Base-by-base conservation (phyloP, 2,329 filamentous ascomycete genomes). In the Penicillium sp. region DNA sequence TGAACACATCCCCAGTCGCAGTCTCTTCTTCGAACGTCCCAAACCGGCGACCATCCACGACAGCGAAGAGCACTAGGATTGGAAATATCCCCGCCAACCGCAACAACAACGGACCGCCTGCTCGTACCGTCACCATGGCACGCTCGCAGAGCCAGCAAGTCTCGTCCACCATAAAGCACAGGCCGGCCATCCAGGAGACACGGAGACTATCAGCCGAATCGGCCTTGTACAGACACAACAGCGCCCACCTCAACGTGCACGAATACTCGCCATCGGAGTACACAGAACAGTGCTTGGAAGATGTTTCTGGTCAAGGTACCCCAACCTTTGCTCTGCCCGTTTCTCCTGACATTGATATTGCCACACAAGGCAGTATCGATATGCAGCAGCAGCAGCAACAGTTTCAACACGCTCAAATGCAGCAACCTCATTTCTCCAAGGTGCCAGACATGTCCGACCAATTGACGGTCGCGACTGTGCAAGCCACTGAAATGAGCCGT, bases 181-280 rank as follows among this genome's bases (percentile, higher is more conserved):
- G 60, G 53, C 57, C 63, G 53, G 60, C 56, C 52, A 55, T 59
- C 56, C 66, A 64, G 60, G 63, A 65, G 55, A 68, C 51, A 21
- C 47, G 68, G 52, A 68, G 68, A 50, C 66, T 68, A 58, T 68
- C 66, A 46, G 64, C 65, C 61, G 71, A 68, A 61, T 63, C 66
- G 38, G 59, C 65, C 30, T 62, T 62, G 52, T 61, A 64, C 21
- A 61, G 63, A 24, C 67, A 47, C 24, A 63, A 60, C 53, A 66
- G 74, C 51, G 64, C 71, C 60, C 67, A 75, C 57, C 68, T 76
- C 40, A 70, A 74, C 58, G 70, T 76, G 42, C 69, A 68, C 61
- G 74, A 75, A 54, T 74, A 71, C 57, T 75, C 73, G 21, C 75
- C 75, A 7, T 68, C 71, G 26, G 74, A 77, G 60, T 77, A 73